Evolutionary conservation across 352 stramenopile genomes (phyloP).

Genomic region (Phytophthora fragariae): DNA sequence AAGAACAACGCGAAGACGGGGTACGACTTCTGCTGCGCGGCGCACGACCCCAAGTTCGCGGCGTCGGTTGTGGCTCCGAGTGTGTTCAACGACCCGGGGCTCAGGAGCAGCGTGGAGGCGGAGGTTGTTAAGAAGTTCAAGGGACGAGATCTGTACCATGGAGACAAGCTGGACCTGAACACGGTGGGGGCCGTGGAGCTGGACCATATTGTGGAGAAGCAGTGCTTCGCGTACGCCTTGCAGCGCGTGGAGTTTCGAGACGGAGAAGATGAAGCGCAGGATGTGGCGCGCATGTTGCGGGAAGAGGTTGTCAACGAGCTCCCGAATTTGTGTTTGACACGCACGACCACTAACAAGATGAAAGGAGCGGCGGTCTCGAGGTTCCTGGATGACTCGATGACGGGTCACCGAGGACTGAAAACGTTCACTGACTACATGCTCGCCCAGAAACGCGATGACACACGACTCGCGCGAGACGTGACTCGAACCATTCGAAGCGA

Average conservation of each 20-base stretch:
- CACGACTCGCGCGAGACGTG: conserved; percentile 31
- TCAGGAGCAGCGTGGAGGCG: conserved; percentile 35
- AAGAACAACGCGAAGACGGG: conserved; percentile 34
- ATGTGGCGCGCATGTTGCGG: conserved; percentile 33
- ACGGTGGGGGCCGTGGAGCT: conserved; percentile 39
- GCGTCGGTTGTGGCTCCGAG: conserved; percentile 38
- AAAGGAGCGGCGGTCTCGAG: conserved; percentile 48
- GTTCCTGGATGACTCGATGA: conserved; percentile 54
- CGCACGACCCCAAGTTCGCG: conserved; percentile 37
- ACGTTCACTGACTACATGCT: conserved; percentile 46
- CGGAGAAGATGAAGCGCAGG: conserved; percentile 25
- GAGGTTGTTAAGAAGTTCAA: conserved; percentile 36
- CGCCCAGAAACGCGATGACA: conserved; percentile 36
- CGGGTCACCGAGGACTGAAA: conserved; percentile 33
- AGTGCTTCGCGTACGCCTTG: conserved; percentile 54
- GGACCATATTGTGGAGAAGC: conserved; percentile 59
- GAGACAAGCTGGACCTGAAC: conserved; percentile 40
- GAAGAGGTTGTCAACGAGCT: conserved; percentile 44
- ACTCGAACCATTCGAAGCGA: conserved; percentile 39
- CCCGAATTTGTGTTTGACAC: conserved; percentile 54
- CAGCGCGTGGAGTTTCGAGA: conserved; percentile 32
- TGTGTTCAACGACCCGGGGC: conserved; percentile 39
- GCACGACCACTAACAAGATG: conserved; percentile 51
- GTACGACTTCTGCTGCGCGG: conserved; percentile 51
- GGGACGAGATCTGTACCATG: conserved; percentile 48